Evolutionary conservation across 164 flowering plant genomes (phyloP), one percentile per base, ranked within the genome.

Genomic region (grape (Vitis vinifera)): DNA sequence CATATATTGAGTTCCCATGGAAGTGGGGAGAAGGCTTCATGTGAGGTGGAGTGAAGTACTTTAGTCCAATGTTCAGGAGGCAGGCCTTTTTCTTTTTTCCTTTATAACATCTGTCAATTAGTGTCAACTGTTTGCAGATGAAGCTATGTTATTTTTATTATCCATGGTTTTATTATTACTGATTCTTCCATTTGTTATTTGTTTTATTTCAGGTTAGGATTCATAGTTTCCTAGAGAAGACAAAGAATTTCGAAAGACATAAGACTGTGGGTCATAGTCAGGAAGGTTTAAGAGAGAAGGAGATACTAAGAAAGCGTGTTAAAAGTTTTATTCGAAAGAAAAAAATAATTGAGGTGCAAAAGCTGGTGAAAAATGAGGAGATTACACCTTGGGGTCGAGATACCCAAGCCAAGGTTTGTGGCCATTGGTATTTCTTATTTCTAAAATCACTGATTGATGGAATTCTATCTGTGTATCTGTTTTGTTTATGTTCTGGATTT

Each of bases 401-500:
- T 79, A 79, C 84, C 51, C 94, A 85, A 73, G 97, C 94, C 53
- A 92, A 94, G 97, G 99, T 94, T 77, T 75, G 83, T 72, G 4
- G 8, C 58, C 10, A 48, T 30, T 62, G 30, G 11, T 8, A 8
- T 59, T 19, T 62, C 17, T 75, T 63, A 16, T 19, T 59, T 52
- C 30, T 16, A 4, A 59, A 61, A 30, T 69, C 37, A 29, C 44
- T 58, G 52, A 66, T 31, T 16, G 2, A 5, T 8, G 4, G 4
- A 48, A 27, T 57, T 59, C 58, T 57, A 19, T 55, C 3, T 55
- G 1, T 8, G 51, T 55, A 48, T 19, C 10, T 44, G 9, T 13
- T 17, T 52, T 13, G 50, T 30, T 14, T 55, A 23, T 19, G 13
- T 65, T 51, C 17, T 69, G 3, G 53, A 31, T 51, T 67, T 68